Evolutionary conservation across 345 rosid genomes (phyloP), one percentile per base, ranked within the genome.

Genomic region (Euphorbia peplus): DNA sequence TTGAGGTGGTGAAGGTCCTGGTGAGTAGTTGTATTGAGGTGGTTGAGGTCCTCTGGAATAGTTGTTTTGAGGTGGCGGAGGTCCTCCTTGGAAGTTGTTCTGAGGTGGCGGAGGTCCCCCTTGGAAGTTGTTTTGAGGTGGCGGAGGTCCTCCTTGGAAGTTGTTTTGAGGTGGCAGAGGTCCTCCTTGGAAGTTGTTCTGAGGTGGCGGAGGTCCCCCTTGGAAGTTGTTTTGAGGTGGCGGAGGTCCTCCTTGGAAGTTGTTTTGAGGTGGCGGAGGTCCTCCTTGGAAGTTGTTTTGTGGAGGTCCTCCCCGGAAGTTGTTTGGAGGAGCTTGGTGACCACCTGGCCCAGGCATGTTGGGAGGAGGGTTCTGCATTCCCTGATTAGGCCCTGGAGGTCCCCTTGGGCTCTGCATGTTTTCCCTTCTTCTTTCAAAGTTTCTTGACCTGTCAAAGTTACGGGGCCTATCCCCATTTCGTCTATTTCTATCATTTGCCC

Each of bases 361-460:
- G 48, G 68, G 32, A 3, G 56, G 63, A 55, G 66, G 29, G 39
- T 81, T 78, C 30, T 75, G 84, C 83, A 82, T 71, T 24, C 75
- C 80, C 65, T 78, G 84, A 41, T 76, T 73, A 46, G 69, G 63
- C 70, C 69, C 73, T 46, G 80, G 82, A 55, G 79, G 42, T n/a
- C 29, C 80, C 39, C 71, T 39, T 12, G 66, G 66, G 19, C 63
- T 68, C 73, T 69, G 85, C 86, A 73, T 79, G 76, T 87, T 91
- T 69, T 95, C 97, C 80, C 93, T 91, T 75, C 97, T 91, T 68
- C 98, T 86, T 24, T 90, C 96, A 66, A 80, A 92, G 81, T 87
- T 95, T 76, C 97, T 88, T n/a, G 92, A 88, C 70, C 89, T 76
- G 41, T 91, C 97, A 12, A 71, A 76, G 75, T 77, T 84, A 21